Evolutionary conservation across 1,139 yeast species (phyloP).

Genomic region (Taphrina flavorubra): DNA sequence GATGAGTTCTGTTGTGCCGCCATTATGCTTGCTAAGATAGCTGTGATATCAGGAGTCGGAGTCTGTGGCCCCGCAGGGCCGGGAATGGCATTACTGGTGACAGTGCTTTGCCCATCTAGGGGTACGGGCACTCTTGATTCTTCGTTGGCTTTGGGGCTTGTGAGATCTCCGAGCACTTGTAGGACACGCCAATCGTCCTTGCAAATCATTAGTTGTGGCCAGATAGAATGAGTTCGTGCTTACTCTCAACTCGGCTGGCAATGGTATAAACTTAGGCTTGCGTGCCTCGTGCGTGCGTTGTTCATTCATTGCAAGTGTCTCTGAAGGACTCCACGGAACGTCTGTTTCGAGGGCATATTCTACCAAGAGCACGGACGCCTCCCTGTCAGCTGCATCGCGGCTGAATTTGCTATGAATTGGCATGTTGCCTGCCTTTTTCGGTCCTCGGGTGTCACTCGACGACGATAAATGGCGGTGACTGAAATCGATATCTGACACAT

Average conservation of each 20-base stretch:
- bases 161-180: conserved; percentile 22
- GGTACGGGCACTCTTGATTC: neutral
- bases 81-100: neutral
- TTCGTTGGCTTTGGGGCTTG: neutral
- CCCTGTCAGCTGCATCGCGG: conserved; percentile 10
- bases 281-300: conserved; percentile 6
- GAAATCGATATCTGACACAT: conserved; percentile 10
- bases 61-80: neutral
- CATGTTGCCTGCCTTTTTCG: conserved; percentile 31
- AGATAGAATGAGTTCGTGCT: neutral
- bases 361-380: neutral
- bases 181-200: conserved; percentile 25
- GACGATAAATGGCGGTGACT: conserved; percentile 11
- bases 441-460: conserved; percentile 14
- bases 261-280: conserved; percentile 26
- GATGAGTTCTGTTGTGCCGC: conserved; percentile 20
- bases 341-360: conserved; percentile 5
- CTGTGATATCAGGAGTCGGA: conserved; percentile 20
- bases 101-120: neutral
- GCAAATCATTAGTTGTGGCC: too few species aligned
- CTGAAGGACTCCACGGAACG: conserved; percentile 35
- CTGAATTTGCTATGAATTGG: conserved; percentile 2
- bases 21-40: conserved; percentile 29
- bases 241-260: conserved; percentile 37
- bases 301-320: conserved; percentile 7